Percentiles rank a stretch among this genome's conserved stretches.
Conservation (phyloP, 176 grass and related monocot genomes). For the Bothriochloa decipiens region DNA sequence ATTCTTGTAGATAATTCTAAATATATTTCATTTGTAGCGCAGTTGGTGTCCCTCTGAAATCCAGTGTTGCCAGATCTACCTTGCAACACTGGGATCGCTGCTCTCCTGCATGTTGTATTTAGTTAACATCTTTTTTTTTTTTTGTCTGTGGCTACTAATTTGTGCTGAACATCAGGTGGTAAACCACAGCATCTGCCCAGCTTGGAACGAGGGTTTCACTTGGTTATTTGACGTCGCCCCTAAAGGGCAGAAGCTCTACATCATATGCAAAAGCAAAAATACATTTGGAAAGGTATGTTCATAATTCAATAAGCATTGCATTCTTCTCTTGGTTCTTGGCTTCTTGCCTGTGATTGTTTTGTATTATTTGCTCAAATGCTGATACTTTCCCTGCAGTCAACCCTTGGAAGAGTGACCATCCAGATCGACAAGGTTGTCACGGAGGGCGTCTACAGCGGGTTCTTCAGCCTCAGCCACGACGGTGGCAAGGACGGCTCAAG, state of each 20-base stretch:
- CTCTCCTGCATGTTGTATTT: neutral
- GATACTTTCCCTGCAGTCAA: conserved; percentile 55
- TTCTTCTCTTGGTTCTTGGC: neutral
- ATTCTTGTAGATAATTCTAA: neutral
- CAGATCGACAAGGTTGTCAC: conserved; percentile 97
- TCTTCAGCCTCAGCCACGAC: conserved; percentile 94
- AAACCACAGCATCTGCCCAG: conserved; percentile 75
- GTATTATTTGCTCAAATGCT: conserved; percentile 15
- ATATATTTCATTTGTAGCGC: neutral
- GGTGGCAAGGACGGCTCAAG: conserved; percentile 85
- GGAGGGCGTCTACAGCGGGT: conserved; percentile 86
- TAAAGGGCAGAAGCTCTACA: conserved; percentile 98
- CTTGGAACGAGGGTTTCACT: conserved; percentile 95
- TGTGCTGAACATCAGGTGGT: conserved; percentile 62
- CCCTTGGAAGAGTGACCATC: conserved; percentile 87
- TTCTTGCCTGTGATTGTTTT: neutral
- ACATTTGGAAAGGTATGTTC: conserved; percentile 90
- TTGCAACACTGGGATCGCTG: conserved; percentile 12
- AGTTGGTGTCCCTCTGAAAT: neutral
- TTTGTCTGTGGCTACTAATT: conserved; percentile 24
- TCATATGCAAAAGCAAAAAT: conserved; percentile 98
- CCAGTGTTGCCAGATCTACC: conserved; percentile 17
- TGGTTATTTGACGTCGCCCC: conserved; percentile 96
- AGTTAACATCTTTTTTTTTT: neutral
- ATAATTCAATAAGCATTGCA: neutral